A percentile compares a stretch with the other conserved stretches of the same genome.
Evolutionary conservation across 108 stramenopile genomes (phyloP).

Genomic region (Mayamaea pseudoterrestris): DNA sequence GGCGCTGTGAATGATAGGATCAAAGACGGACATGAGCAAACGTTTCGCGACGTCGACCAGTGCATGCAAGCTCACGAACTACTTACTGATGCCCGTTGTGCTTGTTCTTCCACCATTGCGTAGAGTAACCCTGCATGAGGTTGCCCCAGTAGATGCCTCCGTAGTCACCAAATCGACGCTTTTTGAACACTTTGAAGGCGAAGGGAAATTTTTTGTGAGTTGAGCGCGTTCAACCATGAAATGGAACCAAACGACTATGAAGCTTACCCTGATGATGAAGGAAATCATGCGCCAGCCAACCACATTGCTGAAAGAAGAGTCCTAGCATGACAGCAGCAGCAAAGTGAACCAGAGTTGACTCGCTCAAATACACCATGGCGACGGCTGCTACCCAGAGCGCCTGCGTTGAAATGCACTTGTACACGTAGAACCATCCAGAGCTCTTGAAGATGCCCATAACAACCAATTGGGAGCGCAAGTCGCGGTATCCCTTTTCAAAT

Average conservation of each 20-base stretch:
- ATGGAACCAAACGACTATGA: no score
- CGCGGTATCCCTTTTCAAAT: slow-evolving; percentile 95
- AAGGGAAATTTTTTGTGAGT: no score
- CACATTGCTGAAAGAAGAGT: slow-evolving; percentile 98
- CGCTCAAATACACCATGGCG: slow-evolving; percentile 63
- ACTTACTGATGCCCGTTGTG: slow-evolving; percentile 87
- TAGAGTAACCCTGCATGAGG: slow-evolving; percentile 88
- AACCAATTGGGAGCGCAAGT: slow-evolving; percentile 79
- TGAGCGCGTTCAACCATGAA: no score
- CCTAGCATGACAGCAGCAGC: slow-evolving; percentile 83
- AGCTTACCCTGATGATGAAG: slow-evolving; percentile 98
- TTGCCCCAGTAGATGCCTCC: slow-evolving; percentile 91
- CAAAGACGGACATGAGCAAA: no score
- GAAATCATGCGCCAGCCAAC: slow-evolving; percentile 98
- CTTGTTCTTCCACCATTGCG: slow-evolving; percentile 97
- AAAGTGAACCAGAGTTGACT: slow-evolving; percentile 63
- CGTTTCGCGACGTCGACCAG: no score
- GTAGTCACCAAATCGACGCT: slow-evolving; percentile 87
- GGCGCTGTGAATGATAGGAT: no score
- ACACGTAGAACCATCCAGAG: slow-evolving; percentile 77
- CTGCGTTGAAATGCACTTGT: slow-evolving; percentile 84
- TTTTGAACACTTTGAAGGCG: slow-evolving; percentile 90
- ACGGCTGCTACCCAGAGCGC: slow-evolving; percentile 70
- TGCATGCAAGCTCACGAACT: no score
- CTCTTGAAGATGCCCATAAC: slow-evolving; percentile 95